These are phyloP conservation scores for Westerdykella sp. DNA, from an alignment of 2,329 filamentous ascomycete genomes.

Conservation along the genomic window DNA sequence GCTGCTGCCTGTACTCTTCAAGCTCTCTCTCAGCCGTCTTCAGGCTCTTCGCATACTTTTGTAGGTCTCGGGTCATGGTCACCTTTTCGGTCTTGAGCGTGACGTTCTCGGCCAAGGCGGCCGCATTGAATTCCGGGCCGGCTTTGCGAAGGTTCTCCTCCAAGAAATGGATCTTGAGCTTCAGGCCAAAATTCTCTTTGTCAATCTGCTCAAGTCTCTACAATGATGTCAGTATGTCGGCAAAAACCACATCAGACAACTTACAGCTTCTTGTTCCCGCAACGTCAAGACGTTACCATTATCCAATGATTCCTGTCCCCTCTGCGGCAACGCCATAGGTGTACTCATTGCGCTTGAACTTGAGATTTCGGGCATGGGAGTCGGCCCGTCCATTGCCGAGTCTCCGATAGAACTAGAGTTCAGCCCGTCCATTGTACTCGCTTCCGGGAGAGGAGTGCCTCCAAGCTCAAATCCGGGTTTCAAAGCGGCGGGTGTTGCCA, in stretches of 20 bases:
- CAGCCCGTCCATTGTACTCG: slow-evolving; percentile 52
- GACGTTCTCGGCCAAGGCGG: slow-evolving; percentile 87
- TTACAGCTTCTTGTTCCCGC: slow-evolving; percentile 85
- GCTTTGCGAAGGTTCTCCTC: slow-evolving; percentile 84
- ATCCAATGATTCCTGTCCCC: slow-evolving; percentile 62
- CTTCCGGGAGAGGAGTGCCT: slow-evolving; percentile 70
- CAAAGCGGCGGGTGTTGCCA: slow-evolving; percentile 67
- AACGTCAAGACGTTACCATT: slow-evolving; percentile 86
- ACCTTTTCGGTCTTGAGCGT: slow-evolving; percentile 90
- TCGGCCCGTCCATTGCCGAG: slow-evolving; percentile 56
- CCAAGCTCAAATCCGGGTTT: slow-evolving; percentile 59
- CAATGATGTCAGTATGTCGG: not conserved
- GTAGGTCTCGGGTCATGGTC: slow-evolving; percentile 81
- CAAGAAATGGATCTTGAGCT: slow-evolving; percentile 94
- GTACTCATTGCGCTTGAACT: slow-evolving; percentile 77
- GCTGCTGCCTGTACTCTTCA: slow-evolving; percentile 73
- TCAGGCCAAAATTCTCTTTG: slow-evolving; percentile 97
- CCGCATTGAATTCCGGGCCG: slow-evolving; percentile 83
- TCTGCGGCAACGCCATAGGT: slow-evolving; percentile 64
- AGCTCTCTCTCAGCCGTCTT: slow-evolving; percentile 78
- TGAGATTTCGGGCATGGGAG: slow-evolving; percentile 67
- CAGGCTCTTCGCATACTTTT: slow-evolving; percentile 78
- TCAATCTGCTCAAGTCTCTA: slow-evolving; percentile 84
- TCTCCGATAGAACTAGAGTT: slow-evolving; percentile 46
- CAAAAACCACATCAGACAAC: slow-evolving; percentile 10